Percentiles rank a stretch among this genome's conserved stretches.
phyloP scores from a whole-genome alignment of 116 monocot genomes.

The Papilionanthe hybrid region DNA sequence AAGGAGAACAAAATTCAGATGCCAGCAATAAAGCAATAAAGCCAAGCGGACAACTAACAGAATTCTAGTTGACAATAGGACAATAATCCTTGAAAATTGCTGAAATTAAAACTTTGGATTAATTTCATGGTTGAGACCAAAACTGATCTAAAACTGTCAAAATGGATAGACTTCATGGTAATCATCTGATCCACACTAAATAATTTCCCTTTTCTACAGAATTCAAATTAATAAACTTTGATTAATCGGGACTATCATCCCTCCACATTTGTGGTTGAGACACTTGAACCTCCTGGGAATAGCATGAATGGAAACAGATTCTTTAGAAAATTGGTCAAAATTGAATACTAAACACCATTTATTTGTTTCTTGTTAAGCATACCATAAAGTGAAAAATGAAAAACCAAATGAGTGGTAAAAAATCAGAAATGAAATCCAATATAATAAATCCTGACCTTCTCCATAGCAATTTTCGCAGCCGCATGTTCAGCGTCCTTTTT shows the following conservation, averaged over 20 bases:
- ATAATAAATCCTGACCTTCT: constrained; percentile 46
- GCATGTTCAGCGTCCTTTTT: constrained; percentile 89
- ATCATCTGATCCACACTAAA: neutral
- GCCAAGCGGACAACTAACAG: too few species aligned
- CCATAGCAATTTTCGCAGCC: constrained; percentile 81
- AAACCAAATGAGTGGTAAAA: neutral
- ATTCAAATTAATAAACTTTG: neutral
- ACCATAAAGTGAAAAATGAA: neutral
- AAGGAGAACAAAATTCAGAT: too few species aligned
- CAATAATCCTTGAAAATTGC: neutral
- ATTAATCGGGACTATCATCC: neutral
- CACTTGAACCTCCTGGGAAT: neutral
- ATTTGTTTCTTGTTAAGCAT: neutral
- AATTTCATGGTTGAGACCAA: neutral
- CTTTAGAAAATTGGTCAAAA: neutral
- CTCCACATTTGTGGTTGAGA: neutral
- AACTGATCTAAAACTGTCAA: neutral
- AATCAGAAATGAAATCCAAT: neutral
- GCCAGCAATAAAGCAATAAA: too few species aligned
- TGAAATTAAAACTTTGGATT: neutral
- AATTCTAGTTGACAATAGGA: neutral
- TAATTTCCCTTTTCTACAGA: neutral
- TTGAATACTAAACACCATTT: neutral
- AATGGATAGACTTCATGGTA: neutral
- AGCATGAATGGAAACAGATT: neutral